These are phyloP conservation scores for Phalaenopsis aphrodite DNA, from an alignment of 106 monocot species.

Conservation along the genomic window DNA sequence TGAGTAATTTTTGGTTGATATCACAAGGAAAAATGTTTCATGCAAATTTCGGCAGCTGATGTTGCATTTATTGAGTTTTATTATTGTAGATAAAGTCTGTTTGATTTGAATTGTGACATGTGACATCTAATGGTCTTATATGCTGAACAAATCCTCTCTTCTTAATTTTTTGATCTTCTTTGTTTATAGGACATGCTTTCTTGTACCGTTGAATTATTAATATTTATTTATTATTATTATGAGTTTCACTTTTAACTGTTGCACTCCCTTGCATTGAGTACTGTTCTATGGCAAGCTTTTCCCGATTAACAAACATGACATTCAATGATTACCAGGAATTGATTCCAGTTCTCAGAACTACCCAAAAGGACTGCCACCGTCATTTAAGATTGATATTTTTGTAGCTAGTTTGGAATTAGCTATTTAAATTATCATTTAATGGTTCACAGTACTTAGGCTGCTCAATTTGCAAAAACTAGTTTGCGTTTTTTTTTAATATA, in stretches of 20 bases:
- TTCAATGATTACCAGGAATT: background rate
- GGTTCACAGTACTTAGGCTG: background rate
- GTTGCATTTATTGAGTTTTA: background rate
- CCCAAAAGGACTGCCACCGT: background rate
- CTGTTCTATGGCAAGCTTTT: background rate
- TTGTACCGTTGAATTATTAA: background rate
- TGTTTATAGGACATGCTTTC: background rate
- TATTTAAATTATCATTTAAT: background rate
- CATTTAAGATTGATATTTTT: background rate
- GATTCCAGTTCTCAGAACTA: background rate
- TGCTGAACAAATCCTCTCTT: background rate
- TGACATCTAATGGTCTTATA: no score
- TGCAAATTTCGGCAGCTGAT: background rate
- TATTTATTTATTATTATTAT: background rate
- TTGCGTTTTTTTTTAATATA: no score
- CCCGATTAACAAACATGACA: background rate
- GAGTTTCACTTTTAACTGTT: background rate
- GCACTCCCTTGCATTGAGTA: background rate
- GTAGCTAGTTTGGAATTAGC: background rate
- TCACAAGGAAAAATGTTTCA: background rate
- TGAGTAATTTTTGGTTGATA: no score
- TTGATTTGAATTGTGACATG: background rate
- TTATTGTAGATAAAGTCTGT: background rate
- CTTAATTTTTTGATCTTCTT: background rate
- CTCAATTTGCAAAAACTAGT: background rate